Evolutionary conservation across 371 early-diverging fungal species (phyloP), one percentile per base, ranked within the genome.

Genomic region (Mucor lusitanicus): DNA sequence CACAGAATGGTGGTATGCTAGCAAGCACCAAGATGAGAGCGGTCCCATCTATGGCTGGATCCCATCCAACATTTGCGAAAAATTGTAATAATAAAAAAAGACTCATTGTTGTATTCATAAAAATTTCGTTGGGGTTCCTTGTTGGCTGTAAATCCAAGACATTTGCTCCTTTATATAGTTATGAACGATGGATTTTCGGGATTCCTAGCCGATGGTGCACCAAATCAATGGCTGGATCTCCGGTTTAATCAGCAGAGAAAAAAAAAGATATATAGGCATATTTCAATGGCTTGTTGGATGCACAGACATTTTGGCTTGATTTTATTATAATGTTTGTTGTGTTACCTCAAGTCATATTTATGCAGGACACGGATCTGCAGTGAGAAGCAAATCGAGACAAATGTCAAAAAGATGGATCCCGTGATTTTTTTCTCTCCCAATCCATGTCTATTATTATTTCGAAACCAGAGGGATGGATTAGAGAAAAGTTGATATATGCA

Each of bases 1-100:
- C 13, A 50, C 56, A 8, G 65, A 70, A 39, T 70, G 70, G 70
- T 70, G 70, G 70, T 70, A 70, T 53, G 70, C 61, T 1, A 67
- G 61, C 21, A 32, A 55, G n/a, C 28, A 55, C 21, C 19, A 27
- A 6, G 50, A 19, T 28, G 4, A 1, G 1, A 55, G 27, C 40
- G 56, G 35, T 4, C 39, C 59, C 27, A 30, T 54, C 3, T 67
- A 53, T 32, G 67, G 67, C 3, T 67, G 67, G 67, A 28, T 67
- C 6, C 67, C 67, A 19, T 67, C 67, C 12, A 40, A 27, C 25
- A 54, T 60, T 11, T 67, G 67, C 27, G 54, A 61, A 32, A 61
- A 21, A 61, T 37, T 67, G 7, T 60, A 58, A 28, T 82, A 84
- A 57, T 35, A 13, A 33, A 33, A 13, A 33, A 33, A 7, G 33